Base-by-base conservation (phyloP, 345 rosid genomes). In the Crucihimalaya himalaica region DNA sequence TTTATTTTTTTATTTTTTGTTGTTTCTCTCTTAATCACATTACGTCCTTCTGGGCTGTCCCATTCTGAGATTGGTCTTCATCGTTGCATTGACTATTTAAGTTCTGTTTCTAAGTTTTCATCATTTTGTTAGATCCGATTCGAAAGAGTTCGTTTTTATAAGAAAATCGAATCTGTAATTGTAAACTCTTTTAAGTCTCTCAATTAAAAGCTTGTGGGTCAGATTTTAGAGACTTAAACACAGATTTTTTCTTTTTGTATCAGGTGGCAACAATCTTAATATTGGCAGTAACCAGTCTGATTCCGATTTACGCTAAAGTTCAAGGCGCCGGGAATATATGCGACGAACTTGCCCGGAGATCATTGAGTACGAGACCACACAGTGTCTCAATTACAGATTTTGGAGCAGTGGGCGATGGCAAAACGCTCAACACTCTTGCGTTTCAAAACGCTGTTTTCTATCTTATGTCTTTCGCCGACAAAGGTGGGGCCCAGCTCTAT, bases 341-440 rank as follows among this genome's bases (percentile, higher is more conserved):
- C 63, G 80, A 71, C 63, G 72, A 72, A 4, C 67, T 64, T 56
- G 27, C 67, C 6, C 54, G 51, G 42, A 53, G 65, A 53, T 67
- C 78, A n/a, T 56, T 29, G 62, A 74, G 73, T 37, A 43, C 80
- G 34, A 81, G 84, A 66, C 82, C 82, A 48, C 84, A 81, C 78
- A 78, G 80, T 72, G 84, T 81, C 11, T 86, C 89, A 5, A 84
- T 86, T 40, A 29, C 76, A 45, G 89, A 84, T 74, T 86, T 86
- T 63, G 87, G 89, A 52, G 89, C 86, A 0, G 82, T 86, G 7
- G 89, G 84, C 46, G 87, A 84, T 37, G 89, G 89, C 48, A 64
- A 77, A 78, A 86, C 83, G 61, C 59, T 84, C 18, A 86, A 86
- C 75, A 86, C 89, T 20, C 66, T 80, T 46, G 87, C 87, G 53